Percentiles rank a stretch among this genome's conserved stretches.
These are phyloP conservation scores for Vigna nakashimae DNA, from an alignment of 306 rosid genomes.

Conservation along the genomic window DNA sequence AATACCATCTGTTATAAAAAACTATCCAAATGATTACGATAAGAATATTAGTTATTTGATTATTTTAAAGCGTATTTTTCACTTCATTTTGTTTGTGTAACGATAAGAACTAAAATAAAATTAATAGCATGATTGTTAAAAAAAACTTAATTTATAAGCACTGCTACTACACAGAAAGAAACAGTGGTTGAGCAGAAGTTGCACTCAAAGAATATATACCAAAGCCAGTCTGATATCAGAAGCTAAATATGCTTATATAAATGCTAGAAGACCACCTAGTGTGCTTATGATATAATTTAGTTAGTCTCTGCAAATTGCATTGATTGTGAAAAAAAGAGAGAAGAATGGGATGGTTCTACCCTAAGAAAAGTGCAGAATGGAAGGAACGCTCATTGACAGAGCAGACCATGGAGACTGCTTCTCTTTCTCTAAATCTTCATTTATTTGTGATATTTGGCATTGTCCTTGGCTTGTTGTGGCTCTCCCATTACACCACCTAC, in stretches of 20 bases:
- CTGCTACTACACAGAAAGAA: conserved; percentile 45
- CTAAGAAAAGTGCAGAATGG: conserved; percentile 57
- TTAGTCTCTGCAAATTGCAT: conserved; percentile 11
- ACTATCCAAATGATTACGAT: neutral
- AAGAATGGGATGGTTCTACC: conserved; percentile 71
- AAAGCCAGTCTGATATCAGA: conserved; percentile 43
- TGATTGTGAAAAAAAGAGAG: conserved; percentile 2
- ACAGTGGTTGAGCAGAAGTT: conserved; percentile 33
- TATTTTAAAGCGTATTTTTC: neutral
- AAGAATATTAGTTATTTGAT: neutral
- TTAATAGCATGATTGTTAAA: neutral
- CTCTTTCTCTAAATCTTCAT: conserved; percentile 70
- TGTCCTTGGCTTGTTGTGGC: conserved; percentile 70
- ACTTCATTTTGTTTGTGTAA: neutral
- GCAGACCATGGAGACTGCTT: conserved; percentile 59
- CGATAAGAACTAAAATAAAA: neutral
- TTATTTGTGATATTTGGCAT: conserved; percentile 72
- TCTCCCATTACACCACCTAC: conserved; percentile 52
- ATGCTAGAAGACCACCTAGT: neutral
- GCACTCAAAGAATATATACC: conserved; percentile 92
- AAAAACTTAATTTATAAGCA: conserved; percentile 39
- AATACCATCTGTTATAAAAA: neutral
- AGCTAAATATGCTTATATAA: conserved; percentile 51
- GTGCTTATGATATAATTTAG: conserved; percentile 11
- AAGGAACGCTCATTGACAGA: conserved; percentile 45